Percentiles rank a stretch among this genome's conserved stretches.
Conservation (phyloP, 2,329 filamentous ascomycete species). For the Malbranchea zuffiana region DNA sequence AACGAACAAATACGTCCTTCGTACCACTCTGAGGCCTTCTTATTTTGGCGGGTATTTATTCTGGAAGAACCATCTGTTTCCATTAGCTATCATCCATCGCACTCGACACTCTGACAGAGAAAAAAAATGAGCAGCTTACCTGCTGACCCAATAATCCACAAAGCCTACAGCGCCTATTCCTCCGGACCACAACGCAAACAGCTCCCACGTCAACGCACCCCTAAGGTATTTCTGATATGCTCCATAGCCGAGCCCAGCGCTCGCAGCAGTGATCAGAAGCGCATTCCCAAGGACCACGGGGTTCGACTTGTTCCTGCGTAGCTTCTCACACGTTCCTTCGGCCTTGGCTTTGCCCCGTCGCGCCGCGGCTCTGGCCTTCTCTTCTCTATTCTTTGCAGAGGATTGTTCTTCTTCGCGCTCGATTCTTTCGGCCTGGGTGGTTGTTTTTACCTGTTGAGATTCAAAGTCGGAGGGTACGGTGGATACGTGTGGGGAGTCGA, state of each 20-base stretch:
- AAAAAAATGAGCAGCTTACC: no score
- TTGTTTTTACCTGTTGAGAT: constrained; percentile 35
- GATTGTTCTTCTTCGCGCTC: constrained; percentile 30
- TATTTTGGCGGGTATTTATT: constrained; percentile 43
- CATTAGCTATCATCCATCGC: no score
- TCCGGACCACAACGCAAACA: constrained; percentile 34
- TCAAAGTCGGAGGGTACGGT: constrained; percentile 34
- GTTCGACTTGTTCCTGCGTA: constrained; percentile 35
- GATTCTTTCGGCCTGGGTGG: constrained; percentile 37
- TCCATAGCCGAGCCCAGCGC: constrained; percentile 36
- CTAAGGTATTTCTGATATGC: constrained; percentile 38
- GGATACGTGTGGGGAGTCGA: constrained; percentile 37
- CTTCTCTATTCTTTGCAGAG: constrained; percentile 18
- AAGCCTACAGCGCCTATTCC: constrained; percentile 35
- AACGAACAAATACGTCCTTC: no score
- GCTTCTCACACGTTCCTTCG: constrained; percentile 21
- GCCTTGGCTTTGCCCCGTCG: constrained; percentile 19
- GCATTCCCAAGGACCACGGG: constrained; percentile 40
- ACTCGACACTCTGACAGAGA: constrained; percentile 2
- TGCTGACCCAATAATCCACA: constrained; percentile 41
- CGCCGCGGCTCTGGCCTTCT: constrained; percentile 23
- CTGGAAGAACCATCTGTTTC: constrained; percentile 39
- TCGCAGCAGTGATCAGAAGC: constrained; percentile 30
- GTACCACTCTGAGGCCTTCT: no score
- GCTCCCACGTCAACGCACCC: constrained; percentile 38